Conservation (phyloP, 2,329 filamentous ascomycete species). For the Ustilaginoidea virens region DNA sequence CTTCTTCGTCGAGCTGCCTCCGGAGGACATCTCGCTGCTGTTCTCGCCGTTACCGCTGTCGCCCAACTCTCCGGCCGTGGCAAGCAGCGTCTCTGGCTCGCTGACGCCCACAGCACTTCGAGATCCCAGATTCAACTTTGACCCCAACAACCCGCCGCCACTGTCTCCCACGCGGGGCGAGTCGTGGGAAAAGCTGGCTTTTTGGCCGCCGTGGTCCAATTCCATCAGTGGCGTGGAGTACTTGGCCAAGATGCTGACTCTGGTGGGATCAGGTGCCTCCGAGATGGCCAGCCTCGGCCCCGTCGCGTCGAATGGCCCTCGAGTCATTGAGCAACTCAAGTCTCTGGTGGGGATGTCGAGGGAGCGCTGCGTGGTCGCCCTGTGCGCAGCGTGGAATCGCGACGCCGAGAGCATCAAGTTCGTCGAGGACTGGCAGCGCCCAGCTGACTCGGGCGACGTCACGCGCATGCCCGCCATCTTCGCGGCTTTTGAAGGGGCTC, state of each 20-base stretch:
- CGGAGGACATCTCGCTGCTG: conserved; percentile 78
- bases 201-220: conserved; percentile 90
- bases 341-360: conserved; percentile 61
- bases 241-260: conserved; percentile 61
- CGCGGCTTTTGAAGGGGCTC: conserved; percentile 65
- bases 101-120: conserved; percentile 41
- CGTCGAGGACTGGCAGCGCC: conserved; percentile 85
- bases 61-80: conserved; percentile 37
- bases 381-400: conserved; percentile 82
- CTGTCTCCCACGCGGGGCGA: conserved; percentile 68
- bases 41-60: conserved; percentile 66
- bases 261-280: conserved; percentile 75
- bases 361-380: conserved; percentile 71
- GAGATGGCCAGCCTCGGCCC: conserved; percentile 68
- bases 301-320: conserved; percentile 38
- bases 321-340: conserved; percentile 57
- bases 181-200: conserved; percentile 83
- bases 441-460: conserved; percentile 66
- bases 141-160: conserved; percentile 60
- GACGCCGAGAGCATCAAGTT: conserved; percentile 88
- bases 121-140: conserved; percentile 66
- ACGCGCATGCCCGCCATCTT: conserved; percentile 86
- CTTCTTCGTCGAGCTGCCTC: conserved; percentile 78
- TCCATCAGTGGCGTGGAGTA: conserved; percentile 87
- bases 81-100: conserved; percentile 12